Evolutionary conservation across 2,329 filamentous ascomycete genomes (phyloP).

Genomic region (Aspergillus sp.): DNA sequence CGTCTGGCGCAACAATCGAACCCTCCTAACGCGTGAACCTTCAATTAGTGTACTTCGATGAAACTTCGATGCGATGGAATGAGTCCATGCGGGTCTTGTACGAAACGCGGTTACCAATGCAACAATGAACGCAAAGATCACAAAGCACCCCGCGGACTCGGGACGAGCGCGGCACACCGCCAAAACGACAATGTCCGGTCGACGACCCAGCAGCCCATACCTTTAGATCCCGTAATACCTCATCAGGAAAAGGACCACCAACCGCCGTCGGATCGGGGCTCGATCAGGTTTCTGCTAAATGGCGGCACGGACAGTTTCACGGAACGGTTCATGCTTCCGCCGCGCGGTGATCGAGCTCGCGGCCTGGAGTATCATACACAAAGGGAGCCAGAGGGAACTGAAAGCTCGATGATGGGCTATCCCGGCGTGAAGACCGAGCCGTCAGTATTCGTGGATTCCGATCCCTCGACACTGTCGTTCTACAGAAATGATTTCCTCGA

Average conservation of each 20-base stretch:
- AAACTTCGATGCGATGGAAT: constrained; percentile 49
- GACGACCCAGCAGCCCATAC: not conserved
- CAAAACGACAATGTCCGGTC: not conserved
- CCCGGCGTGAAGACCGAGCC: constrained; percentile 14
- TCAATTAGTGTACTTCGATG: constrained; percentile 45
- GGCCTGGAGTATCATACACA: constrained; percentile 38
- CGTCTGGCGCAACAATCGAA: not conserved
- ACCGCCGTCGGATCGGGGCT: constrained; percentile 43
- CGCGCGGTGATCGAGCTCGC: constrained; percentile 37
- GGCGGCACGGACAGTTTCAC: constrained; percentile 48
- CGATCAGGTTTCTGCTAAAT: constrained; percentile 49
- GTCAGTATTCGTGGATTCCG: constrained; percentile 23
- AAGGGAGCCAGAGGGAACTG: constrained; percentile 24
- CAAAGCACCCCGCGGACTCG: constrained; percentile 13
- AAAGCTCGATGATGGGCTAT: constrained; percentile 19
- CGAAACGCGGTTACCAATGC: constrained; percentile 44
- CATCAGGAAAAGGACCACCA: constrained; percentile 30
- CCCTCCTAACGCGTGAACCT: constrained; percentile 1
- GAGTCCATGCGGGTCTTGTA: constrained; percentile 45
- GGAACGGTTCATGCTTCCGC: constrained; percentile 45
- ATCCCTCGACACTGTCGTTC: constrained; percentile 27
- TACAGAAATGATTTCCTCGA: constrained; percentile 39
- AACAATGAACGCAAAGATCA: constrained; percentile 32
- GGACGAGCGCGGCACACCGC: constrained; percentile 18
- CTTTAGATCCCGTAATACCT: constrained; percentile 17